phyloP scores from a whole-genome alignment of 2,329 filamentous ascomycete species.

The Helminthosporium solani region DNA sequence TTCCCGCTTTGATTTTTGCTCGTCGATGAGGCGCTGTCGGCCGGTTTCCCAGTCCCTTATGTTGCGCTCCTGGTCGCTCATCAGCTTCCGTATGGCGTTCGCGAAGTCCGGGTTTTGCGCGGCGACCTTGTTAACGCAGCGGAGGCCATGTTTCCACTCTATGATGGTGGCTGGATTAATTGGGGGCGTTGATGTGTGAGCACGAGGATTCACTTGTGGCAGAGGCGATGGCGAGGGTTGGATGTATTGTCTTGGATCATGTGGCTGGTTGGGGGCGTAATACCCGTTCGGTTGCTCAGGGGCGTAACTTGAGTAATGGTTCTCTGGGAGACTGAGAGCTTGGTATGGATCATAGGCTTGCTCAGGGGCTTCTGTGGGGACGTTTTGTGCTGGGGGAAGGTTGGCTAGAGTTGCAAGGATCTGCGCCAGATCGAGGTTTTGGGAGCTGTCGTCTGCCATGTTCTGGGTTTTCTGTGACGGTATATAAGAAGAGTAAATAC shows the following conservation, averaged over 20 bases:
- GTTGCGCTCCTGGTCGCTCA: slow-evolving; percentile 62
- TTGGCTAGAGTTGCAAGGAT: slow-evolving; percentile 39
- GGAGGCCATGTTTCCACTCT: slow-evolving; percentile 50
- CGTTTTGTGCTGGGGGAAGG: slow-evolving; percentile 21
- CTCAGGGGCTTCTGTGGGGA: slow-evolving; percentile 8
- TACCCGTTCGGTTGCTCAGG: slow-evolving; percentile 2
- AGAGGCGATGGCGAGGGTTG: slow-evolving; percentile 19
- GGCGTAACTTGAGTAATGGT: slow-evolving; percentile 6
- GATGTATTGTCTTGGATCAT: slow-evolving; percentile 25
- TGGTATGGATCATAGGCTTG: slow-evolving; percentile 15
- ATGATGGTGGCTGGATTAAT: slow-evolving; percentile 52
- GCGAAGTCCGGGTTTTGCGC: slow-evolving; percentile 47
- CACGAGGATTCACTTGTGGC: slow-evolving; percentile 16
- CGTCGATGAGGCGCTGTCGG: slow-evolving; percentile 53
- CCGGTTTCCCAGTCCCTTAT: slow-evolving; percentile 62
- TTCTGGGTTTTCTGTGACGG: not conserved
- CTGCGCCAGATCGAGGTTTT: slow-evolving; percentile 34
- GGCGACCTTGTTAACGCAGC: slow-evolving; percentile 50
- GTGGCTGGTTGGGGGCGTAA: slow-evolving; percentile 9
- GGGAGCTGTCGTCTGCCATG: slow-evolving; percentile 34
- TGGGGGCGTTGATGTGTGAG: slow-evolving; percentile 19
- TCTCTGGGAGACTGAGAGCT: slow-evolving; percentile 5
- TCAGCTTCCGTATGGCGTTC: slow-evolving; percentile 51
- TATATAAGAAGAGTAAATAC: too few species aligned
- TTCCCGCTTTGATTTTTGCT: slow-evolving; percentile 53